Conservation (phyloP, 2,329 filamentous ascomycete genomes). For the Aspergillus caelatus region DNA sequence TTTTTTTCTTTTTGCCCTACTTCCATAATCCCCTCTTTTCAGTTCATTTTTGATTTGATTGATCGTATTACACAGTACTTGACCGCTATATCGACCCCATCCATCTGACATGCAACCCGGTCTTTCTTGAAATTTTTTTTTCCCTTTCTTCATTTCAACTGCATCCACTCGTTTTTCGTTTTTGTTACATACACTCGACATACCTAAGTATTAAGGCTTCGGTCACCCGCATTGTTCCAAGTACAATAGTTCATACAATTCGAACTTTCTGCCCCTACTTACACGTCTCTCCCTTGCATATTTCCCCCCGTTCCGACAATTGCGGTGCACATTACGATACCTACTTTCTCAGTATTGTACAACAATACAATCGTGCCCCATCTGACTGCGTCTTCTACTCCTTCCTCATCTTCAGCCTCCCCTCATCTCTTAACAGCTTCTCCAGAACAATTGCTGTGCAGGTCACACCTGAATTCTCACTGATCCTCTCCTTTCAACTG, state of each 20-base stretch:
- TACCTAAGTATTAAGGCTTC: constrained; percentile 12
- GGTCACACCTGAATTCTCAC: not conserved
- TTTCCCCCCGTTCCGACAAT: constrained; percentile 3
- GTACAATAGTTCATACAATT: not conserved
- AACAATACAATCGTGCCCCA: not conserved
- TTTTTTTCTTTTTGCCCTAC: not conserved
- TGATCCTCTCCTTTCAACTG: not conserved
- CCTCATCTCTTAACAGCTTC: not conserved
- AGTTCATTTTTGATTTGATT: not conserved
- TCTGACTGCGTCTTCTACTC: not conserved
- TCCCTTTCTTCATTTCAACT: not conserved
- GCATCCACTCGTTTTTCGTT: not conserved
- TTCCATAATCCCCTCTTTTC: not conserved
- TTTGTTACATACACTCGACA: constrained; percentile 8
- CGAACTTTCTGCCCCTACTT: not conserved
- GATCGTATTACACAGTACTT: constrained; percentile 2
- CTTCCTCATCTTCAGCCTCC: not conserved
- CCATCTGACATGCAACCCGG: not conserved
- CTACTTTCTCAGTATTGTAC: not conserved
- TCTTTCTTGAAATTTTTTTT: not conserved
- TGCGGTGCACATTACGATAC: constrained; percentile 2
- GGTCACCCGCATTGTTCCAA: not conserved
- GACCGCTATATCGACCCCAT: constrained; percentile 9
- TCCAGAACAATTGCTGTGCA: not conserved
- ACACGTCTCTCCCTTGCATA: constrained; percentile 8